Base-by-base conservation (phyloP, 225 moss, liverwort and hornwort species). In the Pseudisothecium myosuroides region DNA sequence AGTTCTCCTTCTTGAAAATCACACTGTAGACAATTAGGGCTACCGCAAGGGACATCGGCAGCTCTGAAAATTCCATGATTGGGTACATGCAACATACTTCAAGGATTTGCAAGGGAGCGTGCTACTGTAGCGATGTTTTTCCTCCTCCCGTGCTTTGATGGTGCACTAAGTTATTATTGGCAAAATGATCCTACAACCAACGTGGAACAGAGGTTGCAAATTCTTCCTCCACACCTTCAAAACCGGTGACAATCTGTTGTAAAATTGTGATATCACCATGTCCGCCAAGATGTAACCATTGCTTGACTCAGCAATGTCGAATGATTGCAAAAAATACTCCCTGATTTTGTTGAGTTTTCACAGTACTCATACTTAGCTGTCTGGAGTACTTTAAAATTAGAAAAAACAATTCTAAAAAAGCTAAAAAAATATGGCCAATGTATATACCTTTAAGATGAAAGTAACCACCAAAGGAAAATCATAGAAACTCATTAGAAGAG, bases 141-240 rank as follows among this genome's bases (percentile, higher is more conserved):
- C 39, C 1, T 23, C 24, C 3, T 69, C 3, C 2, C 7, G 2
- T 8, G 1, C 13, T 13, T 39, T 1, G 2, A 69, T 39, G 8
- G 5, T 69, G 5, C 8, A 39, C 69, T 14, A n/a, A n/a, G n/a
- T n/a, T n/a, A 24, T 23, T 0, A 2, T 0, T 24, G 1, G n/a
- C 4, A 39, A 1, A 69, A 4, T 4, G 4, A 2, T 14, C 7
- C 0, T 14, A 0, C 0, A 8, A 0, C 14, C 8, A 6, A 67
- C 2, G 0, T 37, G 7, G 37, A 67, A 2, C 5, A 23, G 12
- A n/a, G 7, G 1, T n/a, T 68, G 68, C 2, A 0, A 39, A 14
- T 4, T 23, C n/a, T 1, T n/a, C 23, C 7, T 39, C 2, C 2
- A 1, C 1, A 39, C 39, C 4, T 69, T 69, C 1, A 2, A 39